Conservation (phyloP, 2,329 filamentous ascomycete species). For the Zymoseptoria crescenta region DNA sequence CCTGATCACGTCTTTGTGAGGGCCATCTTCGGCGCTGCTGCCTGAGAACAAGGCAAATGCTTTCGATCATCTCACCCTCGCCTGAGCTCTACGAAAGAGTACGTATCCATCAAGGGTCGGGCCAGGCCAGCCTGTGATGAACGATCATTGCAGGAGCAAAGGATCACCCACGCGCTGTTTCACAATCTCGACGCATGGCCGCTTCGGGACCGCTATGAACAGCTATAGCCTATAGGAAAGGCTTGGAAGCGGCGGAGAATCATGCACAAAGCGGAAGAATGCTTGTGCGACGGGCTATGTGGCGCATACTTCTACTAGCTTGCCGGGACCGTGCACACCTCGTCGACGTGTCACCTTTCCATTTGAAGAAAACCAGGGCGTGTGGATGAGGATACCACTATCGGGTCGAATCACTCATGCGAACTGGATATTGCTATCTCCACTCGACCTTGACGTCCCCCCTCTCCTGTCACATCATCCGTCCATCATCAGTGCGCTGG, state of each 20-base stretch:
- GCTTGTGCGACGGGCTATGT: slow-evolving; percentile 12
- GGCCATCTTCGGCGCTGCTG: not conserved
- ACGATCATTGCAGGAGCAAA: not conserved
- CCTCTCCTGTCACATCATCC: not conserved
- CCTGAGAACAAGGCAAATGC: not conserved
- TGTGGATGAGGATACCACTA: not conserved
- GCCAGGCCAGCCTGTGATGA: not conserved
- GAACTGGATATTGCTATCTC: slow-evolving; percentile 9
- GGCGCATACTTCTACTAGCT: slow-evolving; percentile 23
- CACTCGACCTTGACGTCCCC: not conserved
- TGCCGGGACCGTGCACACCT: slow-evolving; percentile 21
- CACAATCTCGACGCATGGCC: not conserved
- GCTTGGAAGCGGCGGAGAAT: slow-evolving; percentile 5
- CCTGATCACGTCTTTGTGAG: not conserved
- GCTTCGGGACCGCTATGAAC: slow-evolving; percentile 4
- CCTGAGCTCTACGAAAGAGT: not conserved
- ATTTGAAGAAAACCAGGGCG: slow-evolving; percentile 13
- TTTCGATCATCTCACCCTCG: not conserved
- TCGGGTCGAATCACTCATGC: not conserved
- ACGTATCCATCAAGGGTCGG: not conserved
- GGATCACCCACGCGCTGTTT: not conserved
- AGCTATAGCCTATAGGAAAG: slow-evolving; percentile 15
- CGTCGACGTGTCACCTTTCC: slow-evolving; percentile 18
- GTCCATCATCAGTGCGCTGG: not conserved
- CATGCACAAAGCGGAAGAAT: slow-evolving; percentile 5